These are phyloP conservation scores for Kentomonas sorsogonicus DNA, from an alignment of 208 protist species.

Conservation along the genomic window DNA sequence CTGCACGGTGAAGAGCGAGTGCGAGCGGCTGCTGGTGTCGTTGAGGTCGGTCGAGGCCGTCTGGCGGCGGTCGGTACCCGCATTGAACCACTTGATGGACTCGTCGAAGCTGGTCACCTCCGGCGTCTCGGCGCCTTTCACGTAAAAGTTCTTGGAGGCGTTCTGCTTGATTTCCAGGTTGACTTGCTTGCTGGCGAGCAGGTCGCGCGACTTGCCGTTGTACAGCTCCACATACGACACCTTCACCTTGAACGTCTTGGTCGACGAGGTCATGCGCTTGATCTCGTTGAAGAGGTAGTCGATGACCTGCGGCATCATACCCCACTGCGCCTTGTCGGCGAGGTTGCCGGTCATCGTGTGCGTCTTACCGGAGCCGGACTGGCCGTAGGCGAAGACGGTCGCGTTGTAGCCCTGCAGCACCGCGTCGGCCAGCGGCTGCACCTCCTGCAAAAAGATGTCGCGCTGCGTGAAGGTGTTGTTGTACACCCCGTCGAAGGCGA, in stretches of 20 bases:
- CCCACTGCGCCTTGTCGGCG: slow-evolving; percentile 64
- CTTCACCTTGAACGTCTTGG: slow-evolving; percentile 84
- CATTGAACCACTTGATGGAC: slow-evolving; percentile 82
- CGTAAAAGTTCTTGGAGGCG: slow-evolving; percentile 90
- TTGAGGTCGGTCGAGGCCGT: slow-evolving; percentile 91
- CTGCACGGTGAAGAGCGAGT: slow-evolving; percentile 88
- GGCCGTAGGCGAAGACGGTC: slow-evolving; percentile 90
- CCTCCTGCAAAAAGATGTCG: slow-evolving; percentile 87
- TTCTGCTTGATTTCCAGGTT: slow-evolving; percentile 91
- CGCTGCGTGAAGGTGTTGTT: slow-evolving; percentile 91
- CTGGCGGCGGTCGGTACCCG: slow-evolving; percentile 78
- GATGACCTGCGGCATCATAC: slow-evolving; percentile 90
- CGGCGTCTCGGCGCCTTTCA: slow-evolving; percentile 85
- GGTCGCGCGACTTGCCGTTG: slow-evolving; percentile 87
- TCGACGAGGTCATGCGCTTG: slow-evolving; percentile 74
- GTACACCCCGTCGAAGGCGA: slow-evolving; percentile 89
- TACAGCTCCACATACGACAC: slow-evolving; percentile 90
- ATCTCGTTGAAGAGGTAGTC: slow-evolving; percentile 85
- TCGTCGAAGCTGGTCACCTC: slow-evolving; percentile 84
- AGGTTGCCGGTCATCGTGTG: slow-evolving; percentile 90
- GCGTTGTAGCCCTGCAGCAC: slow-evolving; percentile 91
- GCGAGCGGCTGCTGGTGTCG: slow-evolving; percentile 86
- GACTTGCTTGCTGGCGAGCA: slow-evolving; percentile 70
- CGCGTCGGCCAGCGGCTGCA: slow-evolving; percentile 79
- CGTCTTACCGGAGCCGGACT: slow-evolving; percentile 91